phyloP scores from a whole-genome alignment of 1,284 basidiomycete species.

The Phylloporus sp. region DNA sequence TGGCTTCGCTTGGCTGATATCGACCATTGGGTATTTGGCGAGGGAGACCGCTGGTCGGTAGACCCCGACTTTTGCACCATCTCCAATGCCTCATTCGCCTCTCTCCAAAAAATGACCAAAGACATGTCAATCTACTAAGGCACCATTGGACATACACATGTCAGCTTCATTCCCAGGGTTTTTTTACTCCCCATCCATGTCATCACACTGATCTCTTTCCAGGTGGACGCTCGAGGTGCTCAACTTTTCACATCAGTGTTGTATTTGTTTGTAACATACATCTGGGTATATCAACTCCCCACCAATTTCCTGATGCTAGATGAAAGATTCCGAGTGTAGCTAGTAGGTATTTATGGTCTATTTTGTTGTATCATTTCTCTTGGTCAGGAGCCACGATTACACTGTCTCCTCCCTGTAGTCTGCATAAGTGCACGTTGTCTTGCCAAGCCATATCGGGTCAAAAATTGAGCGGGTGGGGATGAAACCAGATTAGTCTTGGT shows the following conservation, averaged over 20 bases:
- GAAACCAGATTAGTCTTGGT: constrained; percentile 20
- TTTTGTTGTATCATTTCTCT: constrained; percentile 26
- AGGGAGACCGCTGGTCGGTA: constrained; percentile 66
- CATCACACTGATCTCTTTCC: neutral
- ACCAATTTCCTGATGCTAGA: too few relatives aligned
- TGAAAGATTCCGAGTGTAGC: neutral
- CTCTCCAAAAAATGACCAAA: constrained; percentile 49
- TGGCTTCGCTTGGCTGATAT: constrained; percentile 62
- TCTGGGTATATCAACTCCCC: too few relatives aligned
- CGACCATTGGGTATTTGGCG: constrained; percentile 66
- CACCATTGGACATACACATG: constrained; percentile 57
- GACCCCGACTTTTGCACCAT: constrained; percentile 66
- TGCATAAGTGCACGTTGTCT: constrained; percentile 5
- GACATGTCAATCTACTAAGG: constrained; percentile 59
- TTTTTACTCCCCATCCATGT: too few relatives aligned
- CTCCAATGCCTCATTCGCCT: constrained; percentile 60
- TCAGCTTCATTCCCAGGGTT: constrained; percentile 61
- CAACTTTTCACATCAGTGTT: too few relatives aligned
- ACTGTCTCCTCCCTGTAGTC: constrained; percentile 15
- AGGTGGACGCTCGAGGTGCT: constrained; percentile 48
- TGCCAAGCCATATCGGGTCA: constrained; percentile 5
- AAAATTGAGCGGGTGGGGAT: constrained; percentile 5
- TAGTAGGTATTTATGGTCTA: constrained; percentile 15
- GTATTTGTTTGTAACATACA: too few relatives aligned
- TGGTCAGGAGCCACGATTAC: constrained; percentile 13